Percentiles rank a stretch among this genome's conserved stretches.
Conservation (phyloP, 1,139 yeast genomes). For the Scheffersomyces quercinus region DNA sequence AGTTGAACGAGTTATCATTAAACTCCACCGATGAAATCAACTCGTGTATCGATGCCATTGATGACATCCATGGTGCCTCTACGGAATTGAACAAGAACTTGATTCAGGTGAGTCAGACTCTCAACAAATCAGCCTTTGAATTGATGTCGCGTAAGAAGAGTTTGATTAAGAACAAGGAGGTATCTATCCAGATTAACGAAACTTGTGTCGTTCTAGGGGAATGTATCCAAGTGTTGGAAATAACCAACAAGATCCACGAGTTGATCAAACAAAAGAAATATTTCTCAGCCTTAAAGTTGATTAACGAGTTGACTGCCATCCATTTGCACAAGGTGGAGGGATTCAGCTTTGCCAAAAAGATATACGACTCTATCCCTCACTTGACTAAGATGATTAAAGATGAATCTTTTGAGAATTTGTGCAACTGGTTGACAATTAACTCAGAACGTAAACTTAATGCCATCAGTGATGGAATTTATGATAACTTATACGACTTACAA, state of each 20-base stretch:
- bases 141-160: slow-evolving; percentile 60
- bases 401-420: slow-evolving; percentile 73
- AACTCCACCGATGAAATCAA: slow-evolving; percentile 60
- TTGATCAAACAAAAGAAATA: slow-evolving; percentile 73
- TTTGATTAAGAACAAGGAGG: slow-evolving; percentile 56
- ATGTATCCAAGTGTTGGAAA: slow-evolving; percentile 80
- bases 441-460: slow-evolving; percentile 60
- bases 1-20: slow-evolving; percentile 61
- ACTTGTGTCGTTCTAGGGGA: slow-evolving; percentile 61
- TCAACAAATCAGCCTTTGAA: slow-evolving; percentile 64
- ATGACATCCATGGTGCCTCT: slow-evolving; percentile 56
- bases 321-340: slow-evolving; percentile 71
- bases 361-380: slow-evolving; percentile 75
- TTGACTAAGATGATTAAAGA: slow-evolving; percentile 74
- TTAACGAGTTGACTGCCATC: slow-evolving; percentile 68
- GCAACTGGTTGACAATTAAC: slow-evolving; percentile 66
- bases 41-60: slow-evolving; percentile 56
- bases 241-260: slow-evolving; percentile 84
- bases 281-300: slow-evolving; percentile 81
- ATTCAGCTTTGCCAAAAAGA: slow-evolving; percentile 73
- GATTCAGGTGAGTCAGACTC: slow-evolving; percentile 48
- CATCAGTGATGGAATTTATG: slow-evolving; percentile 63
- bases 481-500: slow-evolving; percentile 56
- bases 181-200: slow-evolving; percentile 61
- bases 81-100: slow-evolving; percentile 54